These are phyloP conservation scores for Malbranchea cinnamomea DNA, from an alignment of 2,329 filamentous ascomycete species.

Conservation along the genomic window DNA sequence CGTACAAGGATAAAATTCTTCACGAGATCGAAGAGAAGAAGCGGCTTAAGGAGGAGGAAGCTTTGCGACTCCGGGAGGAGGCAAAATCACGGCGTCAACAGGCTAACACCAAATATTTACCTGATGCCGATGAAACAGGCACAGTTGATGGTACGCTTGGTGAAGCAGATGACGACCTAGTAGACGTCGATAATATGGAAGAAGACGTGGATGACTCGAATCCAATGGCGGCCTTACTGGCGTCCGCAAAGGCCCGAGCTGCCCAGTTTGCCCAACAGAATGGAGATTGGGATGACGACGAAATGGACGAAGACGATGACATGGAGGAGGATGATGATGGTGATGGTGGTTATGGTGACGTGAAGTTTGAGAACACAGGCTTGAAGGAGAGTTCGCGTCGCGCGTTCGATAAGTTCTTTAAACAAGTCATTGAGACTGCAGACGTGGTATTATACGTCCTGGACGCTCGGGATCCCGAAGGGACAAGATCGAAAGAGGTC, in stretches of 20 bases:
- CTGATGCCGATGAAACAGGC: slow-evolving; percentile 15
- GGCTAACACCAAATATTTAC: slow-evolving; percentile 14
- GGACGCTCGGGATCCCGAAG: slow-evolving; percentile 80
- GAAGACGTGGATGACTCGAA: slow-evolving; percentile 56
- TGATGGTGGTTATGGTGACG: slow-evolving; percentile 32
- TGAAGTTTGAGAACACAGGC: slow-evolving; percentile 29
- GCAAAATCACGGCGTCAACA: slow-evolving; percentile 33
- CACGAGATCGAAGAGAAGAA: slow-evolving; percentile 87
- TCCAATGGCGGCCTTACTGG: slow-evolving; percentile 82
- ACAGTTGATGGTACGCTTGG: slow-evolving; percentile 18
- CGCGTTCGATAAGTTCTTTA: slow-evolving; percentile 92
- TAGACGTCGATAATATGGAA: slow-evolving; percentile 39
- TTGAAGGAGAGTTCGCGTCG: slow-evolving; percentile 54
- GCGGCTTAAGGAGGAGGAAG: slow-evolving; percentile 66
- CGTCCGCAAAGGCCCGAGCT: slow-evolving; percentile 66
- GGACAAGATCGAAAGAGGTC: slow-evolving; percentile 77
- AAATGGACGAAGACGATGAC: slow-evolving; percentile 32
- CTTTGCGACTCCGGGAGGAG: slow-evolving; percentile 53
- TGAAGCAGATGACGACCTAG: slow-evolving; percentile 31
- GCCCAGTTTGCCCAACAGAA: slow-evolving; percentile 56
- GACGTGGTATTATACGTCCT: slow-evolving; percentile 89
- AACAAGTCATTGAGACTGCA: slow-evolving; percentile 74
- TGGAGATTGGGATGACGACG: slow-evolving; percentile 42
- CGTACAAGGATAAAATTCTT: slow-evolving; percentile 90
- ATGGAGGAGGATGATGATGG: slow-evolving; percentile 33